Evolutionary conservation across 345 rosid genomes (phyloP).

Genomic region (Anacardium occidentale): DNA sequence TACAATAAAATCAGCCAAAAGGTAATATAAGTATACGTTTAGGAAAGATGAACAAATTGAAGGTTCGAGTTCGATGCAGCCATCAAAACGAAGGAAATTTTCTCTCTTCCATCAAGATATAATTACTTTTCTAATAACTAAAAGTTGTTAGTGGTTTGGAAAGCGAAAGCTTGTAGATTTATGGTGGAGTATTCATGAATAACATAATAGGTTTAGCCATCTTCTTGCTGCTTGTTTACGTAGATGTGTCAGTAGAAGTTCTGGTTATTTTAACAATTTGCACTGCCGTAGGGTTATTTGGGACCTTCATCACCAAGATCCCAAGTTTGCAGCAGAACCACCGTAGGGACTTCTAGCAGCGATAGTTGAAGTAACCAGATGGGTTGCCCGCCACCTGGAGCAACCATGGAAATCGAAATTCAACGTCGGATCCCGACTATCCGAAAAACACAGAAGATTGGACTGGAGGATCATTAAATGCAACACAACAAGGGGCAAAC

Average conservation of each 20-base stretch:
- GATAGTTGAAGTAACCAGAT: too few species aligned
- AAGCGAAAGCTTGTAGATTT: constrained; percentile 29
- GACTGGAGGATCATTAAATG: background rate
- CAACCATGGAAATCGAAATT: background rate
- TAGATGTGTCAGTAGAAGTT: constrained; percentile 41
- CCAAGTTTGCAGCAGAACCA: background rate
- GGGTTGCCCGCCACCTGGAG: background rate
- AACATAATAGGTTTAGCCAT: constrained; percentile 35
- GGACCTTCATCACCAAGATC: constrained; percentile 32
- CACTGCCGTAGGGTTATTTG: constrained; percentile 31
- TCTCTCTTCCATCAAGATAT: too few species aligned
- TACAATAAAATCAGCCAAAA: too few species aligned
- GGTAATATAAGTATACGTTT: too few species aligned
- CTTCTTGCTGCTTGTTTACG: constrained; percentile 40
- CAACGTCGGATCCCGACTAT: background rate
- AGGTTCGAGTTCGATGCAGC: too few species aligned
- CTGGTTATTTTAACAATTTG: constrained; percentile 38
- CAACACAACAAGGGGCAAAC: background rate
- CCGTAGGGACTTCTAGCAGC: too few species aligned
- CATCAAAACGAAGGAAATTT: too few species aligned
- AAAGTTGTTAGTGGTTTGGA: background rate
- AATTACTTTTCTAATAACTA: too few species aligned
- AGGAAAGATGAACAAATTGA: too few species aligned
- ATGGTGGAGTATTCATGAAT: constrained; percentile 48
- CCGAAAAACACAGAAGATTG: background rate